These are phyloP conservation scores for Candida xyloterini DNA, from an alignment of 805 yeast genomes.

Conservation along the genomic window DNA sequence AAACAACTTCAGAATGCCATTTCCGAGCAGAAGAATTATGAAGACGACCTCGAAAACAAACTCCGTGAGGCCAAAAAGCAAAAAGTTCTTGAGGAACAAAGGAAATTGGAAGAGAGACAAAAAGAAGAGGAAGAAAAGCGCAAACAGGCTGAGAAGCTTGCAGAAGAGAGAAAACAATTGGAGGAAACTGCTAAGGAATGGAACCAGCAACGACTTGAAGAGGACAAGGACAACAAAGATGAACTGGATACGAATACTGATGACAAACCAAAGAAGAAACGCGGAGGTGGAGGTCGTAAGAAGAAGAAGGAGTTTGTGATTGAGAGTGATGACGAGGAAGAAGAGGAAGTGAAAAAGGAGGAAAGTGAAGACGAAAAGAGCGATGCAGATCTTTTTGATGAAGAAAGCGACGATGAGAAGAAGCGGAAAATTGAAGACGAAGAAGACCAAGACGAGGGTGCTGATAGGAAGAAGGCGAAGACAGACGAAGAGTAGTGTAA, in stretches of 20 bases:
- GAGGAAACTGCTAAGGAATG: constrained; percentile 58
- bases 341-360: constrained; percentile 11
- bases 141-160: constrained; percentile 41
- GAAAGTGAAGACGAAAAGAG: constrained; percentile 15
- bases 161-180: constrained; percentile 45
- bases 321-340: constrained; percentile 26
- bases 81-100: constrained; percentile 53
- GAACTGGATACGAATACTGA: constrained; percentile 34
- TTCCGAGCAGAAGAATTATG: constrained; percentile 70
- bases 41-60: constrained; percentile 52
- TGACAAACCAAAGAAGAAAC: constrained; percentile 31
- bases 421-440: constrained; percentile 7
- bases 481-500: constrained; percentile 15
- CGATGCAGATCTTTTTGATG: constrained; percentile 13
- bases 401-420: constrained; percentile 29
- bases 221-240: constrained; percentile 35
- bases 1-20: constrained; percentile 68
- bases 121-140: constrained; percentile 45
- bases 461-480: constrained; percentile 18
- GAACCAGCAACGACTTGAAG: constrained; percentile 40
- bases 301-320: constrained; percentile 31
- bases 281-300: constrained; percentile 23
- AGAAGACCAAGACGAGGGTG: constrained; percentile 10
- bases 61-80: constrained; percentile 70
- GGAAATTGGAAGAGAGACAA: constrained; percentile 39